Evolutionary conservation across 768 basidiomycete species (phyloP).

Genomic region (Lenzites betulinus): DNA sequence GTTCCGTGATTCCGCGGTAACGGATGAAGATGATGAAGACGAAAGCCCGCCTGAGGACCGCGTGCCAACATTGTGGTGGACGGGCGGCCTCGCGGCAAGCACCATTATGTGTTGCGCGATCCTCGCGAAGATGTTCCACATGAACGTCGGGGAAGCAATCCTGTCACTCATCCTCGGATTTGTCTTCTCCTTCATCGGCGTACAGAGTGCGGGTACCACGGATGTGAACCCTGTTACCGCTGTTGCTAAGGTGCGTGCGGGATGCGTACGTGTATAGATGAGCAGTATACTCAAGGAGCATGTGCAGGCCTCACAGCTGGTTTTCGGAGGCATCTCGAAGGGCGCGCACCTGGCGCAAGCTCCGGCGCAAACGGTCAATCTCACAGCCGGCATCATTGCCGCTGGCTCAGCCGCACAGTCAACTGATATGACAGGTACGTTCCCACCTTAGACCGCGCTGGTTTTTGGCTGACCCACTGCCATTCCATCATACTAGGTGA

Average conservation of each 20-base stretch:
- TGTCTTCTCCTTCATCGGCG: constrained; percentile 68
- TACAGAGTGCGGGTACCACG: constrained; percentile 51
- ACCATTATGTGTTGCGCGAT: constrained; percentile 54
- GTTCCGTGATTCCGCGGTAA: constrained; percentile 6
- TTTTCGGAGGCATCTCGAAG: constrained; percentile 64
- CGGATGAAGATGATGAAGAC: constrained; percentile 23
- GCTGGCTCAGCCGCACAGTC: constrained; percentile 59
- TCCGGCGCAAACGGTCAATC: constrained; percentile 47
- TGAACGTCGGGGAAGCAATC: constrained; percentile 60
- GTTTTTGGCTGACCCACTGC: not conserved
- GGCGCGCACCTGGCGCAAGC: constrained; percentile 38
- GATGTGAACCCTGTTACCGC: constrained; percentile 64
- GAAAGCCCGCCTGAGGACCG: constrained; percentile 49
- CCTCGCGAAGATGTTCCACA: constrained; percentile 53
- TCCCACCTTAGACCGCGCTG: not conserved
- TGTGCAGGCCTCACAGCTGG: constrained; percentile 52
- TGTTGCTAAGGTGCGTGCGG: constrained; percentile 45
- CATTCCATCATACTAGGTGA: not conserved
- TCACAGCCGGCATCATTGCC: constrained; percentile 54
- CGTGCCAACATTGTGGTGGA: constrained; percentile 59
- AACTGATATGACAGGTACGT: constrained; percentile 57
- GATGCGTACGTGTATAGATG: not conserved
- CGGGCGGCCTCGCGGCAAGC: constrained; percentile 40
- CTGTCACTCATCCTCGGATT: constrained; percentile 61
- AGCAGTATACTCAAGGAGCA: not conserved